phyloP scores from a whole-genome alignment of 257 asterid genomes.

The Fraxinus anomala region DNA sequence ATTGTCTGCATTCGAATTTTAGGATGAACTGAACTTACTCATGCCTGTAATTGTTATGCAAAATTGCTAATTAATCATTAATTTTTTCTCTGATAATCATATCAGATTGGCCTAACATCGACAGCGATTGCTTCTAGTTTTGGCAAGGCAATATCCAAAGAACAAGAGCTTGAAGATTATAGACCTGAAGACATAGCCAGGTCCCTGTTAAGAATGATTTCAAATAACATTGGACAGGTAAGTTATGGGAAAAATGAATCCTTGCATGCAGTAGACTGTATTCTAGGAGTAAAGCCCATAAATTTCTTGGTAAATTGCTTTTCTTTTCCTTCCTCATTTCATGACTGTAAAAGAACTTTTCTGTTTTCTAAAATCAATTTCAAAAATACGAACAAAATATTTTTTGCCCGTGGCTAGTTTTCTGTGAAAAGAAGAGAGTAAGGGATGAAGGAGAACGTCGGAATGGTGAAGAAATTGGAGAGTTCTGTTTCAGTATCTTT shows the following conservation, averaged over 20 bases:
- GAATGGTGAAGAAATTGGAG: neutral
- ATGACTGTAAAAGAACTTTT: neutral
- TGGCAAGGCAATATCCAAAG: conserved; percentile 78
- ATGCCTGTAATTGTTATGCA: neutral
- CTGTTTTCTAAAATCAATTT: neutral
- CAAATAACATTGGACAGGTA: conserved; percentile 93
- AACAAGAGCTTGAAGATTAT: conserved; percentile 72
- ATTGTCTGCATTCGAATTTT: neutral
- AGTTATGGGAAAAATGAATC: conserved; percentile 21
- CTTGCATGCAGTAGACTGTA: neutral
- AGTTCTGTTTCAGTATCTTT: neutral
- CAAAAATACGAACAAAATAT: neutral
- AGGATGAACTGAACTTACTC: conserved; percentile 10
- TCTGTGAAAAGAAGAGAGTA: neutral
- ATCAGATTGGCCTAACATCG: conserved; percentile 83
- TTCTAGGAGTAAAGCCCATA: neutral
- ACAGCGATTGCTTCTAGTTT: conserved; percentile 91
- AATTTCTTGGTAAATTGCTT: neutral
- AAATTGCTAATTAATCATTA: conserved; percentile 9
- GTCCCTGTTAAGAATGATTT: conserved; percentile 88
- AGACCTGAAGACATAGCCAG: conserved; percentile 80
- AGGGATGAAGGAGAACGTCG: neutral
- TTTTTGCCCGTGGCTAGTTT: neutral
- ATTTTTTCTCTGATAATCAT: conserved; percentile 1
- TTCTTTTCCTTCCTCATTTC: neutral